Evolutionary conservation across 305 asterid genomes (phyloP), one percentile per base, ranked within the genome.

Genomic region (Caryopteris hybrid): DNA sequence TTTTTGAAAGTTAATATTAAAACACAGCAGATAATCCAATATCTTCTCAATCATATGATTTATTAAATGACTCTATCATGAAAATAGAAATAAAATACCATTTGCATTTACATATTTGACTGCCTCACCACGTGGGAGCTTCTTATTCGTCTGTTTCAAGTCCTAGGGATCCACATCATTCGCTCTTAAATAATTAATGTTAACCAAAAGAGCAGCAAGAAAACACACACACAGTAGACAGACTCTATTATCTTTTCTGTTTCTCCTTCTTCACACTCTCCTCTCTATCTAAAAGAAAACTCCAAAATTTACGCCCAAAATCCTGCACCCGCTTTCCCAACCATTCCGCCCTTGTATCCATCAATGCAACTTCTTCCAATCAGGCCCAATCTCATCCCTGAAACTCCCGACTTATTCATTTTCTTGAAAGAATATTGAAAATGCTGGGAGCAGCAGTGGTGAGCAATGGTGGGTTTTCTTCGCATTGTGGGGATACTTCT

Each of bases 401-500:
- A n/a, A n/a, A n/a, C n/a, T n/a, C n/a, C n/a, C n/a, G n/a, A n/a
- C n/a, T n/a, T n/a, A n/a, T n/a, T n/a, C n/a, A n/a, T n/a, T n/a
- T n/a, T n/a, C n/a, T 38, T 47, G 31, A 1, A 22, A 25, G 31
- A n/a, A 61, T n/a, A 6, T 9, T 46, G 16, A 50, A 77, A 80
- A 87, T 90, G 97, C 79, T 84, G 68, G 84, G 83, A 68, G 83
- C 78, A 64, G 77, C 83, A 45, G 83, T 80, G 57, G 89, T 71
- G 69, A 81, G 81, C 76, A 79, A 83, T 70, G 88, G 84, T 20
- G 83, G 83, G 42, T 87, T 85, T 48, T 81, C 88, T 22, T 41
- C 89, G 16, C 89, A 79, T 66, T 84, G 85, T 60, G 93, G 88
- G 18, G 97, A 86, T 29, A 87, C 95, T 41, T 83, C 90, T 63